Evolutionary conservation across 768 basidiomycete species (phyloP).

Genomic region (Mrakia hoshinonis): DNA sequence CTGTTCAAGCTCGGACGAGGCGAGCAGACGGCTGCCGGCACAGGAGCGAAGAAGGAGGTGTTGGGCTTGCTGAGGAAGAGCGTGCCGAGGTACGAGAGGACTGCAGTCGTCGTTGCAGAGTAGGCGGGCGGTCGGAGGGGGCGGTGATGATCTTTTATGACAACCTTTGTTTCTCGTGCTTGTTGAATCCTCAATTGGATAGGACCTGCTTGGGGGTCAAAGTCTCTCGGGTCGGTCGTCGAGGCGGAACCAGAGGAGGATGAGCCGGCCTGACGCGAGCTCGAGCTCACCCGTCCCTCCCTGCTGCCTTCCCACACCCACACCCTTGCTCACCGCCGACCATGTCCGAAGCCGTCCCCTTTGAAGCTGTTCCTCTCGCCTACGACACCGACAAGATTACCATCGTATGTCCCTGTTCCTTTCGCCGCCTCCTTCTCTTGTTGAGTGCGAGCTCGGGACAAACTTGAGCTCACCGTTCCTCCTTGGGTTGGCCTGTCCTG

Average conservation of each 20-base stretch:
- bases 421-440: background rate
- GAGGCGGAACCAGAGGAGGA: too few species aligned
- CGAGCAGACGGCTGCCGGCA: background rate
- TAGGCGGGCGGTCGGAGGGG: background rate
- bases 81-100: constrained; percentile 18
- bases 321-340: background rate
- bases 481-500: background rate
- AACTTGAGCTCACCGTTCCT: background rate
- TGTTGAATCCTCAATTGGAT: too few species aligned
- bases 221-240: too few species aligned
- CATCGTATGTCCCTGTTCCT: constrained; percentile 3
- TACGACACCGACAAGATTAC: constrained; percentile 27
- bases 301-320: background rate
- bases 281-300: background rate
- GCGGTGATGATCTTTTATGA: too few species aligned
- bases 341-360: constrained; percentile 4
- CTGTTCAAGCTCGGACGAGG: constrained; percentile 43
- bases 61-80: constrained; percentile 13
- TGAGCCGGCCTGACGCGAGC: too few species aligned
- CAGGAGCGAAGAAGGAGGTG: background rate
- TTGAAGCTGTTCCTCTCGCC: background rate
- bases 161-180: too few species aligned
- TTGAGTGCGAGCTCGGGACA: too few species aligned
- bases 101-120: background rate
- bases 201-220: too few species aligned